Evolutionary conservation across 805 yeast species (phyloP).

Genomic region (Lachancea nothofagi): DNA sequence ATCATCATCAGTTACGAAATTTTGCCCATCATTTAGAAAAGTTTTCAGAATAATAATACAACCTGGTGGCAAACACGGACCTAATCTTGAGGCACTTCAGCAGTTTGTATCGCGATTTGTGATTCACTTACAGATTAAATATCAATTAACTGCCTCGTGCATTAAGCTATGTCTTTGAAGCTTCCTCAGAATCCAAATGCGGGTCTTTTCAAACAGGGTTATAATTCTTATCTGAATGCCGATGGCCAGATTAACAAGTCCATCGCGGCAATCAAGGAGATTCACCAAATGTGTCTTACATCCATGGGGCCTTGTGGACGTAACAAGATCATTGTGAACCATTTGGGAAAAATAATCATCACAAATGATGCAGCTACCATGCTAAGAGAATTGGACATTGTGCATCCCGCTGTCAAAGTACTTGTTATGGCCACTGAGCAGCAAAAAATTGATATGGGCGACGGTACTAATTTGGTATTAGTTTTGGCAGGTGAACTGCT

Average conservation of each 20-base stretch:
- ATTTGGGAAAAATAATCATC: constrained; percentile 76
- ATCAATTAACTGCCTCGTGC: not conserved
- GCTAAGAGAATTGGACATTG: constrained; percentile 85
- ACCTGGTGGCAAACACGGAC: constrained; percentile 2
- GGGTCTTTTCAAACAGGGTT: constrained; percentile 93
- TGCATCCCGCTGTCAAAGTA: constrained; percentile 95
- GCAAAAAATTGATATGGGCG: constrained; percentile 97
- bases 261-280: constrained; percentile 90
- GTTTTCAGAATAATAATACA: not conserved
- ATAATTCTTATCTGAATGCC: constrained; percentile 75
- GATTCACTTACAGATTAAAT: too few species aligned
- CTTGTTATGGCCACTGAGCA: constrained; percentile 95
- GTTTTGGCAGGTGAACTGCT: constrained; percentile 90
- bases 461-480: constrained; percentile 86
- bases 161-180: constrained; percentile 74
- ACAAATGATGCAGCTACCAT: constrained; percentile 99
- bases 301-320: constrained; percentile 98
- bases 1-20: too few species aligned
- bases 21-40: not conserved
- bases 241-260: constrained; percentile 94
- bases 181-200: constrained; percentile 90
- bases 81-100: not conserved
- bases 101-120: too few species aligned
- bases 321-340: constrained; percentile 90
- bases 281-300: constrained; percentile 84